phyloP scores from a whole-genome alignment of 2,329 filamentous ascomycete genomes.

The Cladosporium cucumerinum region DNA sequence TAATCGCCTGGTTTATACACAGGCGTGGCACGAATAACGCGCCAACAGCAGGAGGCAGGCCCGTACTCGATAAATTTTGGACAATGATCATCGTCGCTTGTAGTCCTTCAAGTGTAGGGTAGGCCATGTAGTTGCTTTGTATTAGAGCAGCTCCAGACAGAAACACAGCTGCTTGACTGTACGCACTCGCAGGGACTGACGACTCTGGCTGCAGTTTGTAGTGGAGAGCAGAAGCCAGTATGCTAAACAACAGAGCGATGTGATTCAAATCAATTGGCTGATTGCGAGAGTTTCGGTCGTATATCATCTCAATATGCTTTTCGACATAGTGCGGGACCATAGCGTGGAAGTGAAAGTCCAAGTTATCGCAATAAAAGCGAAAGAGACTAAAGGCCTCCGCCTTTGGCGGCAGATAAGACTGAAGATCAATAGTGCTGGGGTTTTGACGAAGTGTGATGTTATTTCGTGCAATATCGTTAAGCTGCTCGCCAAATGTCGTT shows the following conservation, averaged over 20 bases:
- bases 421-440: background rate
- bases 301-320: background rate
- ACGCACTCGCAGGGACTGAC: background rate
- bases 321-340: background rate
- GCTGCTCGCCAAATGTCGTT: background rate
- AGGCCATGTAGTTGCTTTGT: constrained; percentile 2
- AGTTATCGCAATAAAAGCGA: constrained; percentile 1
- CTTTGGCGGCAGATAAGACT: background rate
- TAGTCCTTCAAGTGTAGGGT: background rate
- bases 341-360: constrained; percentile 2
- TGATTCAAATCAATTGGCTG: background rate
- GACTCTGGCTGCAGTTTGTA: background rate
- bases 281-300: background rate
- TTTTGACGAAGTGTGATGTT: background rate
- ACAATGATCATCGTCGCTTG: constrained; percentile 4
- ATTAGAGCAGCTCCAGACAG: background rate
- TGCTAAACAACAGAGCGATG: constrained; percentile 1
- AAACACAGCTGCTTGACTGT: constrained; percentile 1
- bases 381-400: background rate
- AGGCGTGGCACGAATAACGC: background rate
- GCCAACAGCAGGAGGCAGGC: constrained; percentile 4
- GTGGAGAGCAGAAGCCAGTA: background rate
- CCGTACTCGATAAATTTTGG: background rate
- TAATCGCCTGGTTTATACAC: background rate
- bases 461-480: background rate